These are phyloP conservation scores for Mycena kentingensis DNA, from an alignment of 768 basidiomycete genomes.

Conservation along the genomic window DNA sequence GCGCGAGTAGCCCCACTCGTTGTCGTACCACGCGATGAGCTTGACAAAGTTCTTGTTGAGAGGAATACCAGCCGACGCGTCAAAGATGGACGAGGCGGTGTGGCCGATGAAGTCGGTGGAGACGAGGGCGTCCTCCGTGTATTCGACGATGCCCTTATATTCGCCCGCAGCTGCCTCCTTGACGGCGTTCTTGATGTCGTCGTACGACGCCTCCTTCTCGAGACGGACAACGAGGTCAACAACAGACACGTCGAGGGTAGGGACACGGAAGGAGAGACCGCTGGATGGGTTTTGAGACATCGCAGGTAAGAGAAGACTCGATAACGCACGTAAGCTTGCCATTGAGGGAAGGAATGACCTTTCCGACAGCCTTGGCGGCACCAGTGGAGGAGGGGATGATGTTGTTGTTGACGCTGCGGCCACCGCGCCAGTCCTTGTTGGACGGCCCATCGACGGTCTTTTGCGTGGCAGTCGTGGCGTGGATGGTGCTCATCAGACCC, in stretches of 20 bases:
- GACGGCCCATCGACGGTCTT: slow-evolving; percentile 96
- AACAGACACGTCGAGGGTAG: slow-evolving; percentile 94
- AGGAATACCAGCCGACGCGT: slow-evolving; percentile 89
- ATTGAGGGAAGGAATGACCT: slow-evolving; percentile 94
- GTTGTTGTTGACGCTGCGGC: slow-evolving; percentile 94
- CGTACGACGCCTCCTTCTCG: slow-evolving; percentile 84
- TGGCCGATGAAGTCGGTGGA: slow-evolving; percentile 91
- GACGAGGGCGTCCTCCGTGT: slow-evolving; percentile 93
- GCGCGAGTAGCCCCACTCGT: slow-evolving; percentile 93
- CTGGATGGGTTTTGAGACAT: slow-evolving; percentile 36
- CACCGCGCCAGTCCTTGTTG: slow-evolving; percentile 96
- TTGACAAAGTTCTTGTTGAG: slow-evolving; percentile 95
- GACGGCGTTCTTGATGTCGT: slow-evolving; percentile 85
- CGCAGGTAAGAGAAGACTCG: neutral
- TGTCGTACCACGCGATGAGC: slow-evolving; percentile 95
- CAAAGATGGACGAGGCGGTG: slow-evolving; percentile 85
- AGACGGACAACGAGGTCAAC: slow-evolving; percentile 95
- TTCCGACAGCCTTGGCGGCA: slow-evolving; percentile 98
- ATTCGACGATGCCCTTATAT: slow-evolving; percentile 76
- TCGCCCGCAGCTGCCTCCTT: slow-evolving; percentile 74
- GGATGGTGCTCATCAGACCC: slow-evolving; percentile 98
- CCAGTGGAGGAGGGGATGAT: slow-evolving; percentile 99
- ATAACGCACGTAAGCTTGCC: slow-evolving; percentile 90
- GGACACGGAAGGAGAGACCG: slow-evolving; percentile 96
- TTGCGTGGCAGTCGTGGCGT: slow-evolving; percentile 94